Percentiles rank a stretch among this genome's conserved stretches.
Evolutionary conservation across 306 rosid genomes (phyloP).

Genomic region (Alnus rubra): DNA sequence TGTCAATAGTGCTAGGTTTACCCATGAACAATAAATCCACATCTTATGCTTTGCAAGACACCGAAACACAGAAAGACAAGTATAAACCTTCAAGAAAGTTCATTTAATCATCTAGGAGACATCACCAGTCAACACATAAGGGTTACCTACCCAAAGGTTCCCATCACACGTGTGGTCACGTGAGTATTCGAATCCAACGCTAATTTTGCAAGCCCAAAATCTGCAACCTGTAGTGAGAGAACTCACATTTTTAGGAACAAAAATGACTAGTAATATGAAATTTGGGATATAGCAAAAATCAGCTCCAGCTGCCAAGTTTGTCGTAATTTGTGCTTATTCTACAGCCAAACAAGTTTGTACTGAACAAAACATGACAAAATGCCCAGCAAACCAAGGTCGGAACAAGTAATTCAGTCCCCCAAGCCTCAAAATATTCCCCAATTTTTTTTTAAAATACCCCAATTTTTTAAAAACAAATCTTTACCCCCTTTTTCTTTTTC

Average conservation of each 20-base stretch:
- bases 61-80: neutral
- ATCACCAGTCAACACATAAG: neutral
- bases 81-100: neutral
- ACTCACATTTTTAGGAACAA: constrained; percentile 22
- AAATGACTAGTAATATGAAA: constrained; percentile 11
- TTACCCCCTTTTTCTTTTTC: too few species aligned
- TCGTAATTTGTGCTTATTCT: neutral
- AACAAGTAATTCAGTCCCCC: too few species aligned
- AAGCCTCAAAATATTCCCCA: too few species aligned
- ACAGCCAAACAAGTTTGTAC: neutral
- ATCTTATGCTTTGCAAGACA: neutral
- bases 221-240: constrained; percentile 75
- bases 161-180: constrained; percentile 96
- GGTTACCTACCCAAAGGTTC: constrained; percentile 87
- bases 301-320: constrained; percentile 12
- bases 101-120: neutral
- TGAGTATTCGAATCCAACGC: constrained; percentile 88
- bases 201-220: constrained; percentile 96
- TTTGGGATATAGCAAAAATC: neutral
- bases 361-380: neutral
- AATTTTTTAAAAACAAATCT: too few species aligned
- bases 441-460: too few species aligned
- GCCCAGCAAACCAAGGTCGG: neutral
- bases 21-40: neutral
- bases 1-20: constrained; percentile 2